Evolutionary conservation across 805 yeast species (phyloP).

Genomic region (Zygoascus ofunaensis): DNA sequence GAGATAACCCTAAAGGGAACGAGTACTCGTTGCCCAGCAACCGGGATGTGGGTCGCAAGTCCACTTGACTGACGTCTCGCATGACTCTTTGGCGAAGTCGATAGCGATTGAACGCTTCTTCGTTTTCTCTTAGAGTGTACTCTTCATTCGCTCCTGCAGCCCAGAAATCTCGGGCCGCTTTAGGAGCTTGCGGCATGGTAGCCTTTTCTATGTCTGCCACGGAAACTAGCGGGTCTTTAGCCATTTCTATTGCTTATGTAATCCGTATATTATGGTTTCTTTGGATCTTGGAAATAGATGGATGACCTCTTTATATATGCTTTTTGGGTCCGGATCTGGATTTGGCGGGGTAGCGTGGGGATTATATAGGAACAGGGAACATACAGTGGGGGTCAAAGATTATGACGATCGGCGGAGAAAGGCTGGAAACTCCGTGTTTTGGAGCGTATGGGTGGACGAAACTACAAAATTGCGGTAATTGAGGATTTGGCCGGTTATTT

Average conservation of each 20-base stretch:
- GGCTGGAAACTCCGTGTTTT: too few species aligned
- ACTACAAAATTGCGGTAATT: too few species aligned
- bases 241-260: background rate
- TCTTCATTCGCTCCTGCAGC: slow-evolving; percentile 24
- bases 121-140: slow-evolving; percentile 23
- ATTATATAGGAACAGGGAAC: too few species aligned
- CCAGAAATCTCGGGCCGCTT: slow-evolving; percentile 21
- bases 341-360: too few species aligned
- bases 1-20: slow-evolving; percentile 29
- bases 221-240: slow-evolving; percentile 1
- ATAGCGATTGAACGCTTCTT: slow-evolving; percentile 21
- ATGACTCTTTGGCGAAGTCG: slow-evolving; percentile 25
- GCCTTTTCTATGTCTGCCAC: slow-evolving; percentile 11
- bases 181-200: slow-evolving; percentile 12
- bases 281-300: too few species aligned
- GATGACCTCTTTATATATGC: too few species aligned
- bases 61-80: slow-evolving; percentile 23
- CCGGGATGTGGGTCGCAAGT: slow-evolving; percentile 14
- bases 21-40: slow-evolving; percentile 22
- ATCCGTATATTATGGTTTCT: background rate
- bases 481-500: too few species aligned
- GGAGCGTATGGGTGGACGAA: too few species aligned
- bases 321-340: too few species aligned
- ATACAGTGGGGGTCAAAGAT: too few species aligned
- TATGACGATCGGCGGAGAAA: too few species aligned